Percentiles rank a stretch among this genome's conserved stretches.
phyloP scores from a whole-genome alignment of 345 rosid genomes.

The Gynandropsis gynandra region DNA sequence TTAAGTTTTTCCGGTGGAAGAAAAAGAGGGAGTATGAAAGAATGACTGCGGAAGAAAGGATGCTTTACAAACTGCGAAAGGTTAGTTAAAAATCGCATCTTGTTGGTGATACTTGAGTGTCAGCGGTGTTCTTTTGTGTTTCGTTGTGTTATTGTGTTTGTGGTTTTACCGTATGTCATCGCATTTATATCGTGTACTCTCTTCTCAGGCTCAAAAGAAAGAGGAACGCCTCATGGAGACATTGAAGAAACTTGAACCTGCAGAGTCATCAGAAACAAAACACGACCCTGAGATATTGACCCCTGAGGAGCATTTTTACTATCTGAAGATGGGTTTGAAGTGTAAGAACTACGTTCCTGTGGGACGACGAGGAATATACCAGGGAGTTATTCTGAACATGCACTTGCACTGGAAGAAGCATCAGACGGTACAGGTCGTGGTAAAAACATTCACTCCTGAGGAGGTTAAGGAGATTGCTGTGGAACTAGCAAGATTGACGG shows the following conservation, averaged over 20 bases:
- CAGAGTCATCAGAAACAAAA: slow-evolving; percentile 52
- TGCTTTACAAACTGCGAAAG: slow-evolving; percentile 70
- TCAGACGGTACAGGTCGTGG: slow-evolving; percentile 76
- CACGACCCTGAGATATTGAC: slow-evolving; percentile 95
- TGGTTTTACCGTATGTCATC: slow-evolving; percentile 7
- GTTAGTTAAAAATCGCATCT: slow-evolving; percentile 22
- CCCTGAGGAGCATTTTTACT: slow-evolving; percentile 89
- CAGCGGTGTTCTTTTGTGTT: not conserved
- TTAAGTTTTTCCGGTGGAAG: slow-evolving; percentile 86
- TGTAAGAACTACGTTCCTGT: slow-evolving; percentile 94
- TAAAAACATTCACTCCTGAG: slow-evolving; percentile 75
- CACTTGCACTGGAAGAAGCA: slow-evolving; percentile 99
- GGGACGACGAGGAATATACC: slow-evolving; percentile 86
- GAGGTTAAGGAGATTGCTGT: slow-evolving; percentile 87
- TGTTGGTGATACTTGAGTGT: not conserved
- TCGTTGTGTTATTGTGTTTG: not conserved
- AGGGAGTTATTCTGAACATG: slow-evolving; percentile 95
- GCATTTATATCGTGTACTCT: too few species aligned
- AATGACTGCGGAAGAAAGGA: slow-evolving; percentile 82
- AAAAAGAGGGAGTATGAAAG: slow-evolving; percentile 83
- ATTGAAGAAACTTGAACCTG: slow-evolving; percentile 72
- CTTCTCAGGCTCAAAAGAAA: slow-evolving; percentile 69
- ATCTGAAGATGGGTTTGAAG: slow-evolving; percentile 83
- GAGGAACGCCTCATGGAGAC: slow-evolving; percentile 66
- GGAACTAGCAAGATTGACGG: slow-evolving; percentile 71